These are phyloP conservation scores for Yarrowia osloensis DNA, from an alignment of 805 yeast genomes.

Conservation along the genomic window DNA sequence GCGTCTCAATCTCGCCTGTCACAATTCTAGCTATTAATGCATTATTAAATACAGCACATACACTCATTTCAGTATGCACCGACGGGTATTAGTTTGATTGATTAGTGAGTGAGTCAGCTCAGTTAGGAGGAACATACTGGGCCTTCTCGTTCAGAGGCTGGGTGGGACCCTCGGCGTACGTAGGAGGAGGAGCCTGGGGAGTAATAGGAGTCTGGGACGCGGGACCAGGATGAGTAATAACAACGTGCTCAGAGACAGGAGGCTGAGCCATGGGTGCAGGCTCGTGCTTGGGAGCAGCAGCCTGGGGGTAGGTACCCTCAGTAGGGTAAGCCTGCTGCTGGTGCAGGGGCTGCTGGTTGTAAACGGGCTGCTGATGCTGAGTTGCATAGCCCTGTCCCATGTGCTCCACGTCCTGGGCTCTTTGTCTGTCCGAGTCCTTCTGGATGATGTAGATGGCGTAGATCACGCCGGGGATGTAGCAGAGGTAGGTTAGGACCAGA, in stretches of 20 bases:
- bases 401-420: not conserved
- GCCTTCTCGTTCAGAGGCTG: not conserved
- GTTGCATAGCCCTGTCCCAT: conserved; percentile 10
- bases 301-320: not conserved
- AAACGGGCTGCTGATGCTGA: not conserved
- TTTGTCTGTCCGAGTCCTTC: not conserved
- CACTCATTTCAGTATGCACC: not conserved
- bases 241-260: not conserved
- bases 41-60: not conserved
- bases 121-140: not conserved
- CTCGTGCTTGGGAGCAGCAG: not conserved
- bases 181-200: conserved; percentile 13
- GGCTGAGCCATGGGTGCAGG: conserved; percentile 4
- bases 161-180: not conserved
- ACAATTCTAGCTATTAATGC: no score
- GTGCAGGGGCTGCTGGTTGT: conserved; percentile 6
- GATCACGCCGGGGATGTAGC: conserved; percentile 1
- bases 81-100: not conserved
- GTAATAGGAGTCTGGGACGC: not conserved
- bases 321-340: conserved; percentile 4
- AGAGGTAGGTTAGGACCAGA: not conserved
- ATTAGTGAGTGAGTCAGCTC: not conserved
- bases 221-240: no score
- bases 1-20: no score
- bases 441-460: not conserved